Evolutionary conservation across 768 basidiomycete species (phyloP), one percentile per base, ranked within the genome.

Genomic region (Agrocybe praecox): DNA sequence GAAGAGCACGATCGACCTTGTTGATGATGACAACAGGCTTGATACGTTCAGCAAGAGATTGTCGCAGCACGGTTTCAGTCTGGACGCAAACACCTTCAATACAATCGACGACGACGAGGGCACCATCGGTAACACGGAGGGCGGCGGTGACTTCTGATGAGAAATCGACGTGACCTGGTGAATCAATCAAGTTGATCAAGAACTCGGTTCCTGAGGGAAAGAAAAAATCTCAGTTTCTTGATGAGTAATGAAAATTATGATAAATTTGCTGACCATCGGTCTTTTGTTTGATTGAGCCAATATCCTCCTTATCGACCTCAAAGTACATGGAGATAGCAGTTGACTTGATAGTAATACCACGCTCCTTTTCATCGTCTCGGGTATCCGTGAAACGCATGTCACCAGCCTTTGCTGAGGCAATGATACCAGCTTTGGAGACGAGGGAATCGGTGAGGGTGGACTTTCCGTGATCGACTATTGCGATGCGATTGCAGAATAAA

Each of bases 321-420:
- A 99, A 99, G 79, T 98, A 98, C 96, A 98, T 98, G 57, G 96
- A 97, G 73, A 99, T 97, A 68, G 96, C 97, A 29, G 96, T 98
- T 45, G 96, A 98, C 80, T 99, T 99, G 80, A 99, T 98, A 52
- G 97, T 98, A 69, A 99, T 98, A 81, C 97, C 97, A 76, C 96
- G 95, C 74, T 98, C 96, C 73, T 96, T 98, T 82, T 99, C 97
- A 71, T 99, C 97, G 10, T 90, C 86, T 80, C 96, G 84, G 57
- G 97, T 98, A 76, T 98, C 95, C 54, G 94, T 98, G 74, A 96
- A 98, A 58, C 96, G 93, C 85, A 92, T 83, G 57, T 97, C 94
- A 72, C 97, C 97, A 58, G 97, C 94, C 74, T 97, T 96, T 69
- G 93, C 80, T 43, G 81, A 78, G 59, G 97, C 96, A 67, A 99